Evolutionary conservation across 257 asterid species (phyloP).

Genomic region (Misopates orontium): DNA sequence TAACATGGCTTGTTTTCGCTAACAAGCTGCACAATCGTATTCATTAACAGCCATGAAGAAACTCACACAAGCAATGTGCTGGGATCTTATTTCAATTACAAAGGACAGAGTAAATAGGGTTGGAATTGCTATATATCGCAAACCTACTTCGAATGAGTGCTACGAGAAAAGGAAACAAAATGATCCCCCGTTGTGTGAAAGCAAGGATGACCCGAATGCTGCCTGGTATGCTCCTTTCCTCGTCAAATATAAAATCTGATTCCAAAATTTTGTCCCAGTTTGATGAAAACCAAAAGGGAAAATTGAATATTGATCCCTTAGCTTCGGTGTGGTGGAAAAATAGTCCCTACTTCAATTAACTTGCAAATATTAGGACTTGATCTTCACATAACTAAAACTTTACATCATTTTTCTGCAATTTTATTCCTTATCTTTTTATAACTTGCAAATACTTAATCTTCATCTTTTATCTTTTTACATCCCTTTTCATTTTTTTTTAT

Average conservation of each 20-base stretch:
- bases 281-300: not conserved
- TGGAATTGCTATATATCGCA: conserved; percentile 81
- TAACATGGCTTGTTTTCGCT: not conserved
- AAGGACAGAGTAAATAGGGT: conserved; percentile 74
- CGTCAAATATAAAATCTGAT: not conserved
- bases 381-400: too few relatives aligned
- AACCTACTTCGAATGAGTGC: conserved; percentile 79
- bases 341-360: too few relatives aligned
- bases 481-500: too few relatives aligned
- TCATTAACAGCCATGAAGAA: conserved; percentile 79
- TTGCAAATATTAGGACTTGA: too few relatives aligned
- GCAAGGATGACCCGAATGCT: conserved; percentile 89
- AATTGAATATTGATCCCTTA: not conserved
- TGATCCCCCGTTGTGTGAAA: conserved; percentile 81
- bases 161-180: conserved; percentile 77
- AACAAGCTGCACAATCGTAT: conserved; percentile 24
- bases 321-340: too few relatives aligned
- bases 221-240: conserved; percentile 62
- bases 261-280: conserved; percentile 19
- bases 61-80: conserved; percentile 84
- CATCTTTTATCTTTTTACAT: too few relatives aligned
- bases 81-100: conserved; percentile 74
- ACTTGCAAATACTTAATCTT: too few relatives aligned
- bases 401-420: too few relatives aligned
- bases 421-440: too few relatives aligned